Percentiles rank a stretch among this genome's conserved stretches.
Evolutionary conservation across 306 rosid genomes (phyloP).

Genomic region (Fragaria iinumae): DNA sequence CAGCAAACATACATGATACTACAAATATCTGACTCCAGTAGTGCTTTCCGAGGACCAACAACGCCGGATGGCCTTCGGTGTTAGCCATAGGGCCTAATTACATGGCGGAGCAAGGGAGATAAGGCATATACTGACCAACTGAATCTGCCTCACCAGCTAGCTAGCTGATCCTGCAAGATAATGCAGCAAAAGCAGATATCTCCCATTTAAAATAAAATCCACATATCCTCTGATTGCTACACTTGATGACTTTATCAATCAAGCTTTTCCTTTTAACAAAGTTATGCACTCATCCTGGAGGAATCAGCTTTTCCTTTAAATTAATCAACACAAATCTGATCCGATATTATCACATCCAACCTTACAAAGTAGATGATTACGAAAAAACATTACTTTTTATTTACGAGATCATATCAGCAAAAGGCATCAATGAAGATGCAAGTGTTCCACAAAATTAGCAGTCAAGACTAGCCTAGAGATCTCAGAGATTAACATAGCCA

Average conservation of each 20-base stretch:
- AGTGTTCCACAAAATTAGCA: neutral
- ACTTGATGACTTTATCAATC: too few species aligned
- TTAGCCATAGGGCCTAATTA: too few species aligned
- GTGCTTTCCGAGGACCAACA: neutral
- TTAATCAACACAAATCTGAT: neutral
- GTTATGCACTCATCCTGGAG: too few species aligned
- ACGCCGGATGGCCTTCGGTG: neutral
- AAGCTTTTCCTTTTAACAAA: too few species aligned
- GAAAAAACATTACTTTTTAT: neutral
- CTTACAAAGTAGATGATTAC: neutral
- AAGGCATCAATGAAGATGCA: constrained; percentile 14
- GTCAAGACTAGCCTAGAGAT: constrained; percentile 7
- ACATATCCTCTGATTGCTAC: too few species aligned
- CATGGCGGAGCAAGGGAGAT: too few species aligned
- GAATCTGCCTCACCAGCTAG: too few species aligned
- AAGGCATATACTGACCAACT: too few species aligned
- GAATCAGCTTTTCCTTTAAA: too few species aligned
- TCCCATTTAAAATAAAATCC: too few species aligned
- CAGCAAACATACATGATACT: neutral
- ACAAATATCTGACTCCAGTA: neutral
- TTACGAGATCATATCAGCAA: constrained; percentile 12
- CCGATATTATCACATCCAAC: neutral
- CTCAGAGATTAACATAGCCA: constrained; percentile 8
- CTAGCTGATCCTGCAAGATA: too few species aligned
- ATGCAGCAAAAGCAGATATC: too few species aligned